A percentile compares a stretch with the other conserved stretches of the same genome.
These are phyloP conservation scores for Penicillium steckii DNA, from an alignment of 495 filamentous ascomycete genomes.

Conservation along the genomic window DNA sequence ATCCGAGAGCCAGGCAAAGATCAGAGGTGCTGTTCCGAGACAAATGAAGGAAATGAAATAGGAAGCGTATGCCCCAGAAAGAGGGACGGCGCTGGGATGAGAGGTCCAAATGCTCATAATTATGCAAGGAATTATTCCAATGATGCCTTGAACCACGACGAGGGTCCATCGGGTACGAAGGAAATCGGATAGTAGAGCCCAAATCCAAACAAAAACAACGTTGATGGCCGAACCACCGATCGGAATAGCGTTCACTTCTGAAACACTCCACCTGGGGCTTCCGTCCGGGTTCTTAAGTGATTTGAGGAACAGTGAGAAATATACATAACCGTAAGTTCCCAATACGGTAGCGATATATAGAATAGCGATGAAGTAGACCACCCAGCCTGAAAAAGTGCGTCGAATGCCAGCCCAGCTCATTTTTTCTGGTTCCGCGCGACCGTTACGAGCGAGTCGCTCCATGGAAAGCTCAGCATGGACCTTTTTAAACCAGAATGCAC, in stretches of 20 bases:
- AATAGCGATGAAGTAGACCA: constrained; percentile 29
- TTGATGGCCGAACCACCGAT: constrained; percentile 35
- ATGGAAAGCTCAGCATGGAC: constrained; percentile 26
- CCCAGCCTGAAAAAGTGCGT: constrained; percentile 31
- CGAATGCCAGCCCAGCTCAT: constrained; percentile 29
- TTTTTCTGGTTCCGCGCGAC: constrained; percentile 30
- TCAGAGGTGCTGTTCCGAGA: constrained; percentile 33
- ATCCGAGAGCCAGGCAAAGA: constrained; percentile 33
- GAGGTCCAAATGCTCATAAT: constrained; percentile 34
- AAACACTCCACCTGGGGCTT: constrained; percentile 18
- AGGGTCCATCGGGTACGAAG: constrained; percentile 27
- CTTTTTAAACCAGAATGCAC: constrained; percentile 33
- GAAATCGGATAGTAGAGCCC: constrained; percentile 31
- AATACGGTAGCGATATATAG: constrained; percentile 31
- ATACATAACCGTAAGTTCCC: constrained; percentile 32
- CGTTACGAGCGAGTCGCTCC: constrained; percentile 28
- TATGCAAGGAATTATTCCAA: constrained; percentile 31
- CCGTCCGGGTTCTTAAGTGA: constrained; percentile 28
- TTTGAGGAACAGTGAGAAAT: constrained; percentile 32
- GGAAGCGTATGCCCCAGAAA: constrained; percentile 28
- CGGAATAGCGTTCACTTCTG: constrained; percentile 32
- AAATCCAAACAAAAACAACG: constrained; percentile 35
- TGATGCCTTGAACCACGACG: constrained; percentile 25
- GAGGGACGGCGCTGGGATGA: constrained; percentile 17
- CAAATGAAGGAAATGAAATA: constrained; percentile 29